phyloP scores from a whole-genome alignment of 164 flowering plant species.

The Vitis cinerea region DNA sequence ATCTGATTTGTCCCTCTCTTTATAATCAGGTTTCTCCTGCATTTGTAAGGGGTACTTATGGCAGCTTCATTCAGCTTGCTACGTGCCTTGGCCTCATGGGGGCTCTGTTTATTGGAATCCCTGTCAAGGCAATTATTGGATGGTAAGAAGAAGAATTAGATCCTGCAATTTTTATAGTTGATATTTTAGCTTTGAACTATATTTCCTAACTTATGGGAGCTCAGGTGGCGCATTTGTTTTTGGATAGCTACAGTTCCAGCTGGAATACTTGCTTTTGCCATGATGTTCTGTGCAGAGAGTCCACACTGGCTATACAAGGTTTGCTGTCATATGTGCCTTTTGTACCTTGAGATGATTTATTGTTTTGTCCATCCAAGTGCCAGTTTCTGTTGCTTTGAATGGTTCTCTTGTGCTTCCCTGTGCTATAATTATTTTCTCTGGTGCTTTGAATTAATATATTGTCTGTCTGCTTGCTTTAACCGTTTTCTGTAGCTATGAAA shows the following conservation, averaged over 20 bases:
- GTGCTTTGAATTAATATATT: no score
- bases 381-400: no score
- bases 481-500: no score
- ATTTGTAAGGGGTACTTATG: slow-evolving; percentile 92
- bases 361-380: no score
- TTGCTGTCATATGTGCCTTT: slow-evolving; percentile 10
- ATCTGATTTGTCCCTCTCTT: neutral
- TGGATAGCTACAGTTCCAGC: slow-evolving; percentile 93
- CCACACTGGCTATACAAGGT: slow-evolving; percentile 98
- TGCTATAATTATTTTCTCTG: no score
- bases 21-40: slow-evolving; percentile 65
- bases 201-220: neutral
- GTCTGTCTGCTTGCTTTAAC: no score
- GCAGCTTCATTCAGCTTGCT: slow-evolving; percentile 93
- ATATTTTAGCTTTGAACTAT: neutral
- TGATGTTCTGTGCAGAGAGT: slow-evolving; percentile 85
- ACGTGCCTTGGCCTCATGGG: slow-evolving; percentile 89
- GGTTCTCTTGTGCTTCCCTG: no score
- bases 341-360: no score
- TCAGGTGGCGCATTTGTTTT: slow-evolving; percentile 97
- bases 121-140: slow-evolving; percentile 63
- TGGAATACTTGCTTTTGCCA: slow-evolving; percentile 64
- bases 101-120: slow-evolving; percentile 83
- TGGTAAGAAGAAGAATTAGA: slow-evolving; percentile 55
- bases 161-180: neutral